These are phyloP conservation scores for Breviolum minutum DNA, from an alignment of 73 alveolate genomes.

Conservation along the genomic window DNA sequence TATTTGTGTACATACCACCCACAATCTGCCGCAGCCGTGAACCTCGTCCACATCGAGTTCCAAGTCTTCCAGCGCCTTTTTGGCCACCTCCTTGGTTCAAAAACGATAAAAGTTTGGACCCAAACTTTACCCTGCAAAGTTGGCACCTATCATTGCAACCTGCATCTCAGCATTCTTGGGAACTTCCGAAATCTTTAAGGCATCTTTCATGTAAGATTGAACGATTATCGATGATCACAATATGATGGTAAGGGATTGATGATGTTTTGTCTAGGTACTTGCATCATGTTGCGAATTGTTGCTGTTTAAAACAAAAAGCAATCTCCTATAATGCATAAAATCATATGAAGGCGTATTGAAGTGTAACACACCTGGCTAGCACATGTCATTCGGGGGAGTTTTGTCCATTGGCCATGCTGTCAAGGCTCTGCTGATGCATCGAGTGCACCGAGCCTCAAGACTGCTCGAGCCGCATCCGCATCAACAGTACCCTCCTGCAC, in stretches of 20 bases:
- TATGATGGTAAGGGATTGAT: no score
- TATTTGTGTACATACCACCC: no score
- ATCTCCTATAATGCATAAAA: not conserved
- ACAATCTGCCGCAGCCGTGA: not conserved
- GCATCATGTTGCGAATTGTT: no score
- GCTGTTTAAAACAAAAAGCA: not conserved
- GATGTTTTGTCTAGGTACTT: no score
- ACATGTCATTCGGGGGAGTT: not conserved
- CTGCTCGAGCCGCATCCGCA: slow-evolving; percentile 73
- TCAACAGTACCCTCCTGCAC: slow-evolving; percentile 78
- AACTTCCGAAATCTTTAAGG: no score
- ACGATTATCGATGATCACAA: no score
- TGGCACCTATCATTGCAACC: not conserved
- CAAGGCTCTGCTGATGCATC: slow-evolving; percentile 61
- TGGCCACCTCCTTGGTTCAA: slow-evolving; percentile 41
- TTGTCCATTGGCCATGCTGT: not conserved
- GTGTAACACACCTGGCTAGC: not conserved
- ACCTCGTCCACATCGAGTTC: slow-evolving; percentile 68
- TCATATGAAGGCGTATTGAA: not conserved
- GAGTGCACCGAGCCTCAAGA: slow-evolving; percentile 57
- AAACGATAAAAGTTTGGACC: no score
- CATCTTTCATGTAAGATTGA: no score
- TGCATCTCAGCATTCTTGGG: no score
- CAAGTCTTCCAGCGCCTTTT: slow-evolving; percentile 56
- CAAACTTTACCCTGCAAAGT: no score